Evolutionary conservation across 257 asterid genomes (phyloP).

Genomic region (Scutellaria baicalensis): DNA sequence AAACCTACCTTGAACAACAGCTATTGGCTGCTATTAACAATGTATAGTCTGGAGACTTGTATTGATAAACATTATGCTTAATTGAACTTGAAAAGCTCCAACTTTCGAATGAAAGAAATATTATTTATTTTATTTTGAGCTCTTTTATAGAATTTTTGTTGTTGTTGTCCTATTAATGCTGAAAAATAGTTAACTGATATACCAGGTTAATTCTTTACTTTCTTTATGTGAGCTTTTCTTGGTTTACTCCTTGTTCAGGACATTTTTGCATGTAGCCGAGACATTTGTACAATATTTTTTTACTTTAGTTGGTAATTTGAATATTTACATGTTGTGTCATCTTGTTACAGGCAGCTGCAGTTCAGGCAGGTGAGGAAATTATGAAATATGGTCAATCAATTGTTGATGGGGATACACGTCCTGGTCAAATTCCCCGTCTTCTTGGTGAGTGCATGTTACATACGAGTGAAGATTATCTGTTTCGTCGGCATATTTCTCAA

Average conservation of each 20-base stretch:
- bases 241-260: not conserved
- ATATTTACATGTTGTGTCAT: constrained; percentile 3
- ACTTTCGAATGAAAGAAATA: not conserved
- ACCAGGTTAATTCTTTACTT: not conserved
- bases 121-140: not conserved
- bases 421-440: constrained; percentile 90
- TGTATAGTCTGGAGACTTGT: not conserved
- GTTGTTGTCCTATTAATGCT: not conserved
- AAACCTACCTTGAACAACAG: not conserved
- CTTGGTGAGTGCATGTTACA: constrained; percentile 56
- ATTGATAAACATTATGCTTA: not conserved
- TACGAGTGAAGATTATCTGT: not conserved
- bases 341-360: constrained; percentile 69
- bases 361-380: constrained; percentile 62
- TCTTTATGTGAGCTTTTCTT: not conserved
- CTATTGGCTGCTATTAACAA: not conserved
- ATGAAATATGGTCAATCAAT: constrained; percentile 77
- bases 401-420: constrained; percentile 52
- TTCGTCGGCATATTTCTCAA: not conserved
- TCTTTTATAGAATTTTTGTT: not conserved
- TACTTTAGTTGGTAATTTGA: constrained; percentile 4
- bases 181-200: not conserved
- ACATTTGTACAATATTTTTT: not conserved
- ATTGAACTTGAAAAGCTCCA: not conserved
- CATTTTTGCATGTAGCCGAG: not conserved